Percentiles rank a stretch among this genome's conserved stretches.
These are phyloP conservation scores for Salix caprea DNA, from an alignment of 345 rosid species.

Conservation along the genomic window DNA sequence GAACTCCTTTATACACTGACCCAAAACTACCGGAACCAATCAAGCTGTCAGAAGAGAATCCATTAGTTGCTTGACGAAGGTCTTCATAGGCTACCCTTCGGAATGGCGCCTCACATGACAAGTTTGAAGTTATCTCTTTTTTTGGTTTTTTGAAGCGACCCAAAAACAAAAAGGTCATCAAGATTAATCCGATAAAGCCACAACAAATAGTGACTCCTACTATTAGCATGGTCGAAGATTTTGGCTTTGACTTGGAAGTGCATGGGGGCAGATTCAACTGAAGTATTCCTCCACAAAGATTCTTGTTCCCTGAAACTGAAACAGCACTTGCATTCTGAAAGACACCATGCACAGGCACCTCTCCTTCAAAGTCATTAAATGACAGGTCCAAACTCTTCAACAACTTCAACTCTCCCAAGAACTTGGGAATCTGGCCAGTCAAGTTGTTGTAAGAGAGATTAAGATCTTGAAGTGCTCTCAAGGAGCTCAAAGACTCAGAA, in stretches of 20 bases:
- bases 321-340: constrained; percentile 9
- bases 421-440: constrained; percentile 2
- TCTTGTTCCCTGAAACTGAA: not conserved
- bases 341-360: constrained; percentile 5
- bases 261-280: constrained; percentile 2
- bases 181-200: not conserved
- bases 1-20: not conserved
- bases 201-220: not conserved
- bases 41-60: not conserved
- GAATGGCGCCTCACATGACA: not conserved
- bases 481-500: not conserved
- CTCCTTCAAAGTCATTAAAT: constrained; percentile 14
- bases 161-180: not conserved
- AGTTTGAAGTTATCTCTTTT: not conserved
- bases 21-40: not conserved
- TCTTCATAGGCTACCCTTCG: not conserved
- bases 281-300: constrained; percentile 12
- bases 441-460: constrained; percentile 7
- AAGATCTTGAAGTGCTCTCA: constrained; percentile 4
- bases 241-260: not conserved
- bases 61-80: not conserved
- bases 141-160: not conserved
- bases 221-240: not conserved
- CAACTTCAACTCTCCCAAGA: not conserved
- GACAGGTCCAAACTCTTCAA: constrained; percentile 8